These are phyloP conservation scores for Colletotrichum horii DNA, from an alignment of 2,329 filamentous ascomycete species.

Conservation along the genomic window DNA sequence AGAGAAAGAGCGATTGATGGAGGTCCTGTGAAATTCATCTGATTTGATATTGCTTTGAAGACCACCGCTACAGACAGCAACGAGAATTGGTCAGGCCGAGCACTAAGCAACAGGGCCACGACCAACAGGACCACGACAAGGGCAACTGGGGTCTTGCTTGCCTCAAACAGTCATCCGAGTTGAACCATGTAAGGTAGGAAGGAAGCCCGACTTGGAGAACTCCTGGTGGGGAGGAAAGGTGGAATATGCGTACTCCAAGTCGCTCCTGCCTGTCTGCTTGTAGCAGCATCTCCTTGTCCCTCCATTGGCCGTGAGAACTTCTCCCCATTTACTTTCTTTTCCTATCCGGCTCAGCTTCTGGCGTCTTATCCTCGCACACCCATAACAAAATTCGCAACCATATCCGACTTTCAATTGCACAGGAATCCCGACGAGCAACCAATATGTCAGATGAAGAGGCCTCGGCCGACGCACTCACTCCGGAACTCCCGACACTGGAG, in stretches of 20 bases:
- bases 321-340: background rate
- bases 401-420: background rate
- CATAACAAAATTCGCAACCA: background rate
- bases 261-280: background rate
- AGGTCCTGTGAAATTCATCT: background rate
- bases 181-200: background rate
- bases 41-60: background rate
- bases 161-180: background rate
- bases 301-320: background rate
- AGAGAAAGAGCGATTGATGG: background rate
- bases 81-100: background rate
- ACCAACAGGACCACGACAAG: too few species aligned
- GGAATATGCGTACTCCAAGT: background rate
- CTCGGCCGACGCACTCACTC: too few species aligned
- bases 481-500: too few species aligned
- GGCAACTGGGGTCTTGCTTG: background rate
- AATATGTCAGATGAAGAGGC: background rate
- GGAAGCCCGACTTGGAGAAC: background rate
- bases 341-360: background rate
- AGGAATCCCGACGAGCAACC: background rate
- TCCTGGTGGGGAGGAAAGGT: background rate
- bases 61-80: background rate
- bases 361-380: background rate
- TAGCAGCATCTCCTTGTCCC: background rate
- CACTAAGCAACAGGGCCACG: background rate